Conservation (phyloP, 495 filamentous ascomycete genomes). For the Xylaria acuta region DNA sequence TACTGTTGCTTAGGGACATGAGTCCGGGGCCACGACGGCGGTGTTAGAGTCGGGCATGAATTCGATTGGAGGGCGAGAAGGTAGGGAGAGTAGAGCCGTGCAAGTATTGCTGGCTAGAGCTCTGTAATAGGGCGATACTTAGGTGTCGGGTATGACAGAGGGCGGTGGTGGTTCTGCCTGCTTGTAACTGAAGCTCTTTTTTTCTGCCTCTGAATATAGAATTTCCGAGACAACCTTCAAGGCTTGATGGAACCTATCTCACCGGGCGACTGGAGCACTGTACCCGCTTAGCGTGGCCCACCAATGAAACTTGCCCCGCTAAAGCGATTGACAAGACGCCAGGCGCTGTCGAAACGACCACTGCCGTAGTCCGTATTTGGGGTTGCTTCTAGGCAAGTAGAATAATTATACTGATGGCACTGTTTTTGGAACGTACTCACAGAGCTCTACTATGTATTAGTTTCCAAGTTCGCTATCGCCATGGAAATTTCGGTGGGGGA, state of each 20-base stretch:
- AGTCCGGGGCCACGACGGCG: conserved; percentile 35
- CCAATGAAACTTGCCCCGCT: conserved; percentile 12
- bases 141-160: not conserved
- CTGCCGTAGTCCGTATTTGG: not conserved
- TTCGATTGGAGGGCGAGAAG: conserved; percentile 19
- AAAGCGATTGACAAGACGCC: not conserved
- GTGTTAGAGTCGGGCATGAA: conserved; percentile 34
- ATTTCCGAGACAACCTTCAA: conserved; percentile 7
- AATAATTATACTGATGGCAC: not conserved
- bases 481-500: no score
- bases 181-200: conserved; percentile 38
- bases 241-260: not conserved
- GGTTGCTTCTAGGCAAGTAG: not conserved
- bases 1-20: conserved; percentile 41
- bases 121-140: not conserved
- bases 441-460: no score
- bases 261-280: conserved; percentile 1
- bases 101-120: conserved; percentile 6
- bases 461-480: no score
- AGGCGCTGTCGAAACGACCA: not conserved
- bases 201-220: not conserved
- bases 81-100: not conserved
- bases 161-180: not conserved
- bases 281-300: conserved; percentile 1
- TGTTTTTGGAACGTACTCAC: no score